Evolutionary conservation across 495 filamentous ascomycete genomes (phyloP).

Genomic region (Thozetella sp.): DNA sequence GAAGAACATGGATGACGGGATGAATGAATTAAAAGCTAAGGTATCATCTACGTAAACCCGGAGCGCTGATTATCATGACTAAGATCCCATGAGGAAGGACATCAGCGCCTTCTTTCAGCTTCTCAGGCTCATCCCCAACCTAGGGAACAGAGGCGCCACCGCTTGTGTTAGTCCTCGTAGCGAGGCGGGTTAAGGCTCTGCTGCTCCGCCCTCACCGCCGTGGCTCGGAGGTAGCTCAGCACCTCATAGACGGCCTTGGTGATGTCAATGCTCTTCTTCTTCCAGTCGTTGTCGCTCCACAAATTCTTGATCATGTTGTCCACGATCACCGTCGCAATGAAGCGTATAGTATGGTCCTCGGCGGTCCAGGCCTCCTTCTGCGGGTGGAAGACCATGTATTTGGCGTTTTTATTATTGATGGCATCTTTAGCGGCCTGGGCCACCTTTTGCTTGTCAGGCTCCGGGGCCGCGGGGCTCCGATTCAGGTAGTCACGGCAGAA

Average conservation of each 20-base stretch:
- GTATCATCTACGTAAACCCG: too few relatives aligned
- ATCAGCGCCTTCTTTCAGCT: too few relatives aligned
- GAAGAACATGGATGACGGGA: too few relatives aligned
- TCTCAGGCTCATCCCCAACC: too few relatives aligned
- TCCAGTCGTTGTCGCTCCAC: constrained; percentile 27
- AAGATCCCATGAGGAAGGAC: too few relatives aligned
- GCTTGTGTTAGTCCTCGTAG: constrained; percentile 14
- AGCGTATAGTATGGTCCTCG: constrained; percentile 31
- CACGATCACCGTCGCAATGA: constrained; percentile 23
- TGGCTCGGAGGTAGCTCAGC: constrained; percentile 22
- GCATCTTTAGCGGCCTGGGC: constrained; percentile 21
- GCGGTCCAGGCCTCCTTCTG: constrained; percentile 23
- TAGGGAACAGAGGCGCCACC: not conserved
- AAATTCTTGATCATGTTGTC: constrained; percentile 24
- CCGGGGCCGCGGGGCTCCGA: constrained; percentile 12
- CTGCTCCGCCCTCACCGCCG: not conserved
- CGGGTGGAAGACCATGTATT: constrained; percentile 27
- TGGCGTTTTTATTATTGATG: constrained; percentile 17
- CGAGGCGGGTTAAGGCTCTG: constrained; percentile 11
- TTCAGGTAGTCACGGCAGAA: constrained; percentile 24
- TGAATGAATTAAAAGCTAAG: too few relatives aligned
- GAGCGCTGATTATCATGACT: too few relatives aligned
- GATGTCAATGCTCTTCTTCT: constrained; percentile 18
- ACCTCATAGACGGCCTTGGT: constrained; percentile 27
- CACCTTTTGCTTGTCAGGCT: constrained; percentile 25